Conservation (phyloP, 1,139 yeast genomes). For the Hansenula lynferdii region DNA sequence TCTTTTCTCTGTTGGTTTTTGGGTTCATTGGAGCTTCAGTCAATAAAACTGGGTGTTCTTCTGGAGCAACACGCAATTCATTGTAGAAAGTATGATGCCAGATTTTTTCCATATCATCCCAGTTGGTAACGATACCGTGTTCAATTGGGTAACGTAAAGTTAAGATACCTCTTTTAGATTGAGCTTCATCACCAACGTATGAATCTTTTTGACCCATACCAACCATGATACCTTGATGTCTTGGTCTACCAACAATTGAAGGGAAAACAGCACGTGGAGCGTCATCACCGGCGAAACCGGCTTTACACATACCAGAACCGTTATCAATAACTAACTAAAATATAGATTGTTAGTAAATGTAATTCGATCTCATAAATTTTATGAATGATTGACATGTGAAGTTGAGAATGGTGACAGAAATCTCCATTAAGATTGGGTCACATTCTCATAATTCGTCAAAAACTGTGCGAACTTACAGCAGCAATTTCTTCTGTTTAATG, state of each 20-base stretch:
- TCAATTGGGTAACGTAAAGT: conserved; percentile 99
- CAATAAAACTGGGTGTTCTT: conserved; percentile 96
- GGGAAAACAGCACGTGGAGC: conserved; percentile 99
- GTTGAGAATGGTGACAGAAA: too few relatives aligned
- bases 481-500: conserved; percentile 20
- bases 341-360: conserved; percentile 11
- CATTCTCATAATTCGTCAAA: too few relatives aligned
- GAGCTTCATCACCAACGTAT: conserved; percentile 99
- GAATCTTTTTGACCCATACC: conserved; percentile 99
- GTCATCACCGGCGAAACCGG: conserved; percentile 99
- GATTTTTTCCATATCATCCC: conserved; percentile 99
- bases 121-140: conserved; percentile 99
- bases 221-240: conserved; percentile 99
- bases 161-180: conserved; percentile 99
- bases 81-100: conserved; percentile 99
- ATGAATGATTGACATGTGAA: too few relatives aligned
- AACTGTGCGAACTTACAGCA: conserved; percentile 25
- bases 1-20: conserved; percentile 98
- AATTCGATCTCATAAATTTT: too few relatives aligned
- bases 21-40: conserved; percentile 99
- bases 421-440: too few relatives aligned
- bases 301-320: conserved; percentile 99
- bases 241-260: conserved; percentile 99
- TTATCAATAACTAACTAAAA: conserved; percentile 77
- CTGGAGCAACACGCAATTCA: conserved; percentile 98